Percentiles rank a stretch among this genome's conserved stretches.
Conservation (phyloP, 2,329 filamentous ascomycete species). For the Aspergillus sojae region DNA sequence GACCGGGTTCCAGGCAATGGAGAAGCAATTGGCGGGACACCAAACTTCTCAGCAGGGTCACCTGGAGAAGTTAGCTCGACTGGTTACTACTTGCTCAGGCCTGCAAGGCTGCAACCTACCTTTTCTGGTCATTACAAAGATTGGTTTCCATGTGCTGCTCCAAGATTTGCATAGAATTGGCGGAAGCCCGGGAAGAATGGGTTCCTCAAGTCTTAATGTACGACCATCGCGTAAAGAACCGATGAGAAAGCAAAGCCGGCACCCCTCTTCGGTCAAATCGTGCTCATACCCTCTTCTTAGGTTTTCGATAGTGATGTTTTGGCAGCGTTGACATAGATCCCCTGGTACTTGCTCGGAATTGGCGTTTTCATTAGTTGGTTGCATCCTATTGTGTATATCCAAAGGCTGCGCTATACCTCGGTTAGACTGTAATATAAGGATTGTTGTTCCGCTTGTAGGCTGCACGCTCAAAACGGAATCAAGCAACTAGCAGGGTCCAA, state of each 20-base stretch:
- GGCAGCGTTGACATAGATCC: neutral
- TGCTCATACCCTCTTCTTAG: neutral
- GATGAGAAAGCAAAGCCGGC: neutral
- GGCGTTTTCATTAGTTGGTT: neutral
- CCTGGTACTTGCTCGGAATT: neutral
- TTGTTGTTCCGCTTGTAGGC: no score
- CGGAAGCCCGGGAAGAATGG: neutral
- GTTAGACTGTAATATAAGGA: no score
- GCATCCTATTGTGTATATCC: neutral
- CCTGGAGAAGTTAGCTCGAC: neutral
- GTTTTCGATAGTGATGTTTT: neutral
- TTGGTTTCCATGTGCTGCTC: neutral
- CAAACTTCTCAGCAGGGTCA: neutral
- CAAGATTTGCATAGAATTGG: accelerated
- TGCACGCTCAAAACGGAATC: no score
- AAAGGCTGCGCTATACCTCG: neutral
- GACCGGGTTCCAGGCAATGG: neutral
- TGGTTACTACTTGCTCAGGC: neutral
- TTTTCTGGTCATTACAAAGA: neutral
- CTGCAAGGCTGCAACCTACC: neutral
- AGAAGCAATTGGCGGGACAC: neutral
- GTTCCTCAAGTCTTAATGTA: neutral
- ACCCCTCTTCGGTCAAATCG: neutral
- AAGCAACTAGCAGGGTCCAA: neutral
- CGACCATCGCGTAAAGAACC: accelerated